Evolutionary conservation across 2,329 filamentous ascomycete species (phyloP), one percentile per base, ranked within the genome.

Genomic region (Rachicladosporium sp.): DNA sequence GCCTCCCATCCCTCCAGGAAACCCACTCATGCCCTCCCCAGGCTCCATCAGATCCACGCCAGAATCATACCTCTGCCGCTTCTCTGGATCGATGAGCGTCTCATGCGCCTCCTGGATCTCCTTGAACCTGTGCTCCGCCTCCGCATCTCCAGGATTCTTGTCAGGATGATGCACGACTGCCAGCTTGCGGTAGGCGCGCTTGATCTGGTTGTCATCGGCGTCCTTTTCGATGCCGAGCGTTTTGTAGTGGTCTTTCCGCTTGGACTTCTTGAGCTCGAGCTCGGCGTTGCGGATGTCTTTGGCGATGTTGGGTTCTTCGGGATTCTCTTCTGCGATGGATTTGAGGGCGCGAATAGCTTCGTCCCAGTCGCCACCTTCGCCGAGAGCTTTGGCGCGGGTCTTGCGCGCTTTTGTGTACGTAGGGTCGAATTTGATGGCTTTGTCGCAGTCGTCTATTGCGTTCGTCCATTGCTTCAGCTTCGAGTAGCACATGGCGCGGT

Each of bases 231-330:
- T 68, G 4, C 80, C 83, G 38, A 98, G 76, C 50, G 96, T 94
- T 74, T 95, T 95, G 71, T 98, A 98, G 67, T 94, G 96, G 58
- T 98, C 91, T 65, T 98, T 98, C 46, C 91, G 75, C 65, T 89
- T 82, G 61, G 82, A 83, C 79, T 96, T 96, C 78, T 98, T 98
- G 47, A 96, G 69, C 66, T 98, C 91, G 19, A 95, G 69, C 66
- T 98, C 89, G 1, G 89, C 91, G 53, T 80, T 83, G 42, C 84
- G 80, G 33, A 96, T 77, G 54, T 98, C 91, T 62, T 83, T 88
- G 37, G 74, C 70, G 44, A 96, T 80, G 10, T 73, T 77, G 32
- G 79, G 76, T 60, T 98, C 91, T 46, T 79, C 73, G 2, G 88
- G 88, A 50, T 91, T 85, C 43, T 78, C 67, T 59, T 96, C 89